A percentile compares a stretch with the other conserved stretches of the same genome.
phyloP scores from a whole-genome alignment of 2,329 filamentous ascomycete genomes.

The Alternaria triticimaculans region DNA sequence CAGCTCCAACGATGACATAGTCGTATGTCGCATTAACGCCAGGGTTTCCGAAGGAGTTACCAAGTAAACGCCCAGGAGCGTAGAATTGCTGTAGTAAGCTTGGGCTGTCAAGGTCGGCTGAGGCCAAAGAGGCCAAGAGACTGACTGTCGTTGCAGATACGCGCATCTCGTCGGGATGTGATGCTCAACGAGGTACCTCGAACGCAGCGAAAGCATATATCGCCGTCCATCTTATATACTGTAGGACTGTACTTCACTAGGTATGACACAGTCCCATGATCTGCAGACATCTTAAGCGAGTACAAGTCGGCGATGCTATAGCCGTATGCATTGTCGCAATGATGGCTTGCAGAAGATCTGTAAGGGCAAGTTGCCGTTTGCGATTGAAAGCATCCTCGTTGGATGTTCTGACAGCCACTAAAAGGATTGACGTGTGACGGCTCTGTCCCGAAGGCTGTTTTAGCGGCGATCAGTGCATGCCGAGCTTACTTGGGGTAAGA shows the following conservation, averaged over 20 bases:
- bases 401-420: neutral
- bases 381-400: neutral
- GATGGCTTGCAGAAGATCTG: conserved; percentile 4
- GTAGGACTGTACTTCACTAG: neutral
- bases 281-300: neutral
- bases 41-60: conserved; percentile 27
- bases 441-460: neutral
- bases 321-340: neutral
- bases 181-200: neutral
- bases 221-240: neutral
- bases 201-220: neutral
- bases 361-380: neutral
- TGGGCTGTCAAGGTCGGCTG: conserved; percentile 3
- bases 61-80: conserved; percentile 10
- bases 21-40: conserved; percentile 31
- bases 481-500: neutral
- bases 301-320: neutral
- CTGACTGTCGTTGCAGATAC: neutral
- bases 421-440: conserved; percentile 4
- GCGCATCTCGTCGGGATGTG: neutral
- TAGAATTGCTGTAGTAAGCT: conserved; percentile 14
- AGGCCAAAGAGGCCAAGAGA: neutral
- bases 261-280: neutral
- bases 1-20: conserved; percentile 36
- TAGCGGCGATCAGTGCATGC: conserved; percentile 3